These are phyloP conservation scores for Globisporangium heterothallicum DNA, from an alignment of 352 stramenopile genomes.

Conservation along the genomic window DNA sequence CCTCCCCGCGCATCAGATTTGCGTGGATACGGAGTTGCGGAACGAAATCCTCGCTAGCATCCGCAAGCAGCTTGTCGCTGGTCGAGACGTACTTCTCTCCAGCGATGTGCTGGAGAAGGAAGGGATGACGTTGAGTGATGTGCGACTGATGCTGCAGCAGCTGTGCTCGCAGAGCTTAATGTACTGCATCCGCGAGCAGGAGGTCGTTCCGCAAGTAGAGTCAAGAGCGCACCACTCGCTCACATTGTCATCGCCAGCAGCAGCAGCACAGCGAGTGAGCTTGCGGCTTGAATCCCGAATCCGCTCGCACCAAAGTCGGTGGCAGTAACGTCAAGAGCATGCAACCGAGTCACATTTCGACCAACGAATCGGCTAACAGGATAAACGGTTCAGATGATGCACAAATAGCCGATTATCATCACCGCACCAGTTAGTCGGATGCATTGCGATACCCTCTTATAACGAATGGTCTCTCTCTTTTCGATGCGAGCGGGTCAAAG, in stretches of 20 bases:
- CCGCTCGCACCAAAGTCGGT: neutral
- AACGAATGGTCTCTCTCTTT: too few relatives aligned
- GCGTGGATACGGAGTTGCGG: constrained; percentile 15
- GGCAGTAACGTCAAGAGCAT: neutral
- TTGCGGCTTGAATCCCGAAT: constrained; percentile 6
- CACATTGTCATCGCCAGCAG: too few relatives aligned
- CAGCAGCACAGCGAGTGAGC: neutral
- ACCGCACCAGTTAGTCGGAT: too few relatives aligned
- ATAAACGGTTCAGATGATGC: too few relatives aligned
- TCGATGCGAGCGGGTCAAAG: too few relatives aligned
- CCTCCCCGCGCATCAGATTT: constrained; percentile 14
- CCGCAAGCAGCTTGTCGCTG: constrained; percentile 26
- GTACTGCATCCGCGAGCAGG: constrained; percentile 38
- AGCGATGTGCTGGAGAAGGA: constrained; percentile 7
- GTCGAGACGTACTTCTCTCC: constrained; percentile 23
- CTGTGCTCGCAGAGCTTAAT: constrained; percentile 43
- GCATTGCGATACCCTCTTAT: too few relatives aligned
- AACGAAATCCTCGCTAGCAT: constrained; percentile 29
- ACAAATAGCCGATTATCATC: too few relatives aligned
- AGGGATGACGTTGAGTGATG: constrained; percentile 2
- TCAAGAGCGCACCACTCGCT: too few relatives aligned
- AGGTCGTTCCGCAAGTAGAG: constrained; percentile 27
- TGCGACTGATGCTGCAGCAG: constrained; percentile 41
- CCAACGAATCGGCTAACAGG: too few relatives aligned
- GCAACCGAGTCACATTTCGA: too few relatives aligned